Base-by-base conservation (phyloP, 2,329 filamentous ascomycete species). In the Fusarium neocosmosporiellum region DNA sequence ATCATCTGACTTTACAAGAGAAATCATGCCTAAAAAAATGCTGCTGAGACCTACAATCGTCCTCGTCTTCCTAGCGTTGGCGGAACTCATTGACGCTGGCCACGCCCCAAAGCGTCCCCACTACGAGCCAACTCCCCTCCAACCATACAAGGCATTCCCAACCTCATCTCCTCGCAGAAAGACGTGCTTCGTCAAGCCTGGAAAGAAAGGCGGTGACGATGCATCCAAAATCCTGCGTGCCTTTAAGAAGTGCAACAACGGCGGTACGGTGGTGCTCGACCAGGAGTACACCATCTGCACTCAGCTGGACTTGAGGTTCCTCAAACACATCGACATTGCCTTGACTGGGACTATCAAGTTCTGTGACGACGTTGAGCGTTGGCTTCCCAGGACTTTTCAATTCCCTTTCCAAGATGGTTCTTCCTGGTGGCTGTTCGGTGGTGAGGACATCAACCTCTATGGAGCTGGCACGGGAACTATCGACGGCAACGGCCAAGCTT, bases 321-420 rank as follows among this genome's bases (percentile, higher is more conserved):
- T 93, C 36, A 84, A 89, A 48, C 83, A 88, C 72, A 85, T 93
- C 36, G 91, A 93, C 78, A 80, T 92, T 18, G 88, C 88, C 84
- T 82, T 81, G 71, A 78, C 77, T 2, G 90, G 89, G 16, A 86
- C 85, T 18, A 85, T 92, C 43, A 83, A 87, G 61, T 93, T 93
- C 81, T 88, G 87, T 63, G 87, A 90, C 58, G 88, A 93, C 78
- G 90, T 90, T 14, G 85, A 88, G 69, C 92, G 92, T 80, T 93
- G 91, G 91, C 85, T 90, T 72, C 84, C 83, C 11, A 86, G 91
- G 74, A 84, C 86, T 27, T 93, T 92, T 84, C 85, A 86, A 61
- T 90, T 91, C 24, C 83, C 82, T 8, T 93, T 89, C 81, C 91
- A 93, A 73, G 91, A 92, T 71, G 86, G 87, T 88, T 78, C 88